Evolutionary conservation across 495 filamentous ascomycete genomes (phyloP), one percentile per base, ranked within the genome.

Genomic region (Opeltia flavorubescens): DNA sequence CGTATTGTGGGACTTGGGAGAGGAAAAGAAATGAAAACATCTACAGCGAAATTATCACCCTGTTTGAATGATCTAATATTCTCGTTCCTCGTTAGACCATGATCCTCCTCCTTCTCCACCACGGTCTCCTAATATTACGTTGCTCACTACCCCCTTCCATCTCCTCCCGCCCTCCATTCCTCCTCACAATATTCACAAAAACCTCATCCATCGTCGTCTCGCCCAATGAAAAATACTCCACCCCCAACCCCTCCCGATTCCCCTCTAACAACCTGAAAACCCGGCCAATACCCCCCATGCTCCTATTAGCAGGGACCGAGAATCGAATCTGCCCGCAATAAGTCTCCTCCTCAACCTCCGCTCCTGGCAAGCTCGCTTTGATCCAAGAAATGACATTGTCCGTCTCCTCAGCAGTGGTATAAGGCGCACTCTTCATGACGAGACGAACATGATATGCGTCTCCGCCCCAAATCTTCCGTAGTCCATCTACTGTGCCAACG

Each of bases 131-230:
- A n/a, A 36, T 18, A 17, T 36, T 4, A 17, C 15, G 31, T 17
- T n/a, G 4, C 4, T 34, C 49, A 35, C 64, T 55, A 41, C 62
- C 60, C 21, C 60, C 57, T 45, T 74, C 78, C 42, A 80, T 79
- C 63, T 88, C 84, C 63, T 89, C 86, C 44, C 67, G 59, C 1
- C 89, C 73, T 60, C 84, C 74, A 60, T 87, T 78, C 59, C 71
- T 69, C 25, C 75, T 75, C 1, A 89, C 83, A 50, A 89, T 83
- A 27, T 65, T 75, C 64, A 93, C 63, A 62, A 93, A 89, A 0
- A 89, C 84, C 65, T 89, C 80, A 62, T 89, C 85, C 49, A 89
- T 69, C 39, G 82, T 86, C 44, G 83, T 86, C 52, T 81, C 81
- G 40, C 71, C 78, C 49, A 87, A 79, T 33, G 77, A 80, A 59